A percentile compares a stretch with the other conserved stretches of the same genome.
Conservation (phyloP, 192 early-diverging fungal species). For the Chytriomyces hyalinus region DNA sequence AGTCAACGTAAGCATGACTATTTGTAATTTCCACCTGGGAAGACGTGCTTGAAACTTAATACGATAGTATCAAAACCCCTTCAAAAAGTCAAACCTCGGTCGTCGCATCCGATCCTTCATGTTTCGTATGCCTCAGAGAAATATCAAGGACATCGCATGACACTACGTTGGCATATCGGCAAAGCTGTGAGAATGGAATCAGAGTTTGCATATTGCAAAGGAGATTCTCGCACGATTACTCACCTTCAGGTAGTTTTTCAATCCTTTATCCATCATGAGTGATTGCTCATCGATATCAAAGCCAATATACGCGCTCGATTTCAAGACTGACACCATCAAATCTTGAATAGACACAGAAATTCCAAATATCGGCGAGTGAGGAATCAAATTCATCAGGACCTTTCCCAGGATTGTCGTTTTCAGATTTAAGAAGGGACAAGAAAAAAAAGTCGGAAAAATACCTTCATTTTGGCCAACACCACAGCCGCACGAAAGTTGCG, state of each 20-base stretch:
- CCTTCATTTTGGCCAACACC: conserved; percentile 66
- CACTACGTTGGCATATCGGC: conserved; percentile 46
- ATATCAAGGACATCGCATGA: conserved; percentile 44
- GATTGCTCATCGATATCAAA: conserved; percentile 38
- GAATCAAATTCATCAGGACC: conserved; percentile 53
- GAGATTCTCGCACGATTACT: conserved; percentile 10
- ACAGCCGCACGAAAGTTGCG: conserved; percentile 56
- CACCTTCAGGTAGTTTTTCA: conserved; percentile 24
- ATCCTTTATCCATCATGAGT: conserved; percentile 32
- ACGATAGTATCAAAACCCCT: neutral
- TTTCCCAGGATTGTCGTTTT: too few species aligned
- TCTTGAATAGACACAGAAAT: conserved; percentile 58
- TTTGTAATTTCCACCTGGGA: conserved; percentile 58
- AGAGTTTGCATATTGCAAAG: neutral
- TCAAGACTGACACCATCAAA: conserved; percentile 57
- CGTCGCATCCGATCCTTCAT: conserved; percentile 40
- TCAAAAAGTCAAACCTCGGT: conserved; percentile 26
- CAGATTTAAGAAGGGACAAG: neutral
- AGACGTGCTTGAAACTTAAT: too few species aligned
- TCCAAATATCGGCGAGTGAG: conserved; percentile 66
- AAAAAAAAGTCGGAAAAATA: conserved; percentile 20
- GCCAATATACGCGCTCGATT: conserved; percentile 46
- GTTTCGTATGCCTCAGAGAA: conserved; percentile 38
- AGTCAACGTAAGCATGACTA: conserved; percentile 64
- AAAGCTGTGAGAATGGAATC: conserved; percentile 12